Conservation (phyloP, 768 basidiomycete species). For the Lentinula sp. region DNA sequence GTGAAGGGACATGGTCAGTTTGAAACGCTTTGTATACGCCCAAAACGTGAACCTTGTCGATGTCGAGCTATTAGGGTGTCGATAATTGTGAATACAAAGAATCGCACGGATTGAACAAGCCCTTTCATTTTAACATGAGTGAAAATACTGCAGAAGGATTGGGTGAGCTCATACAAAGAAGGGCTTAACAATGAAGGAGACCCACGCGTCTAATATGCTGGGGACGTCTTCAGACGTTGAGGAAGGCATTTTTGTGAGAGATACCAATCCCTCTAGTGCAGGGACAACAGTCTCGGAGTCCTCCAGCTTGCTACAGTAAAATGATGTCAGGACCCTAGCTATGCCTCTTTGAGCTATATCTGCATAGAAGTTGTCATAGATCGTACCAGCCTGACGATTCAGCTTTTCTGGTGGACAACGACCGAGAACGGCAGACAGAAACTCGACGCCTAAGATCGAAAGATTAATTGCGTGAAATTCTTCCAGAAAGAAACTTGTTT, state of each 20-base stretch:
- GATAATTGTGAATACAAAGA: constrained; percentile 74
- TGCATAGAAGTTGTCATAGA: neutral
- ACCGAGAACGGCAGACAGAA: constrained; percentile 69
- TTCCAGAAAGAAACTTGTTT: neutral
- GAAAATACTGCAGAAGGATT: constrained; percentile 35
- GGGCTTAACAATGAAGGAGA: neutral
- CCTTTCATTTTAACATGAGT: constrained; percentile 75
- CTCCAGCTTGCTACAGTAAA: constrained; percentile 83
- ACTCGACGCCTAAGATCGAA: constrained; percentile 61
- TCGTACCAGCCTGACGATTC: constrained; percentile 78
- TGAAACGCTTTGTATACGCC: neutral
- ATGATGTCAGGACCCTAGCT: constrained; percentile 81
- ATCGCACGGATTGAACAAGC: constrained; percentile 77
- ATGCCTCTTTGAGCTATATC: constrained; percentile 9
- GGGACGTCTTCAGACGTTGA: constrained; percentile 63
- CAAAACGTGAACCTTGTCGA: constrained; percentile 46
- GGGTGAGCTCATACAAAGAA: constrained; percentile 31
- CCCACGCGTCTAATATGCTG: constrained; percentile 57
- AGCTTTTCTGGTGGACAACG: constrained; percentile 56
- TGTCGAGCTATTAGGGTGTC: constrained; percentile 72
- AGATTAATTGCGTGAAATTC: neutral
- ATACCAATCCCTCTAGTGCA: constrained; percentile 68
- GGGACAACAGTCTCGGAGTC: constrained; percentile 83
- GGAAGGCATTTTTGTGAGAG: constrained; percentile 55
- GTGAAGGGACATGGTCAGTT: constrained; percentile 5